Base-by-base conservation (phyloP, 2,329 filamentous ascomycete species). In the Neonectria punicea region DNA sequence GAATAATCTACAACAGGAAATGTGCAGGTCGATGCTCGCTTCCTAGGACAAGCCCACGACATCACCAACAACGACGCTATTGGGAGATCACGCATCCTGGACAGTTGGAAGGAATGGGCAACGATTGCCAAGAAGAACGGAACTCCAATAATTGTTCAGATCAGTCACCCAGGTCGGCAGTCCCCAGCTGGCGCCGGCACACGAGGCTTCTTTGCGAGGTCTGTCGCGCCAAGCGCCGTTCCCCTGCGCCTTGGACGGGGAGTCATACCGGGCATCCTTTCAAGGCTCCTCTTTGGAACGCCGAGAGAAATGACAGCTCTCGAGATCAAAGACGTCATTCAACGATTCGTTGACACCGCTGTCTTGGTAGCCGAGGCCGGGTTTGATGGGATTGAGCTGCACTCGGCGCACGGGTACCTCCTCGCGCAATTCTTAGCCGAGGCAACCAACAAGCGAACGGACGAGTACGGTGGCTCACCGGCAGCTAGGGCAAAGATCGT, bases 91-190 rank as follows among this genome's bases (percentile, higher is more conserved):
- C 13, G 22, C 18, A 20, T 22, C 6, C 44, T 47, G 18, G 20
- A 47, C 18, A 22, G 18, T 5, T 47, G 44, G 44, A 47, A 47
- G 5, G 8, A 20, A 22, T 47, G 44, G 44, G 44, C 44, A 7
- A 14, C 18, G 1, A 25, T 22, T 1, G 25, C 4, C 22, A 22
- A 25, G 5, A 20, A 14, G 13, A 25, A 22, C 18, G 32, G 46
- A 18, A 41, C 25, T 41, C 22, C 16, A 13, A 39, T 22, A 5
- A 18, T 43, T 30, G 55, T 50, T 5, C 30, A 58, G 10, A 41
- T 50, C 39, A 58, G 25, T 22, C 55, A 58, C 20, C 55, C 46
- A n/a, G 55, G 55, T 4, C 32, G 55, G 14, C 55, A 58, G 16
- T 50, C 55, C 4, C 55, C 55, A 25, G 20, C 36, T 14, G 55